Percentiles rank a stretch among this genome's conserved stretches.
Conservation (phyloP, 768 basidiomycete genomes). For the Suillus variegatus region DNA sequence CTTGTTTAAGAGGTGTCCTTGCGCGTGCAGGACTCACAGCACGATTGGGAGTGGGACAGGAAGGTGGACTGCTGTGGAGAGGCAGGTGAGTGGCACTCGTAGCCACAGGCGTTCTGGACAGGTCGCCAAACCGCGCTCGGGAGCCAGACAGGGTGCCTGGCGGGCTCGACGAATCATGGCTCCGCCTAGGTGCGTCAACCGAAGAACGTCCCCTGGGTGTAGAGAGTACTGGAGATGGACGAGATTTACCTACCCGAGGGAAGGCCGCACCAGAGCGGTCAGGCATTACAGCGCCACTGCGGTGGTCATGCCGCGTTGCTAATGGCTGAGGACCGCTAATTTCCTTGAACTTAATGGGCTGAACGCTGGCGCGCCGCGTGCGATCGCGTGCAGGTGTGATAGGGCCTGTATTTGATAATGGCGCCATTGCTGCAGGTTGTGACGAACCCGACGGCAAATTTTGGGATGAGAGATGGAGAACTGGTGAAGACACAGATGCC, state of each 20-base stretch:
- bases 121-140: constrained; percentile 35
- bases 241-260: constrained; percentile 32
- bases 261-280: constrained; percentile 32
- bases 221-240: constrained; percentile 33
- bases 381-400: constrained; percentile 51
- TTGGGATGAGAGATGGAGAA: constrained; percentile 64
- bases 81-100: constrained; percentile 46
- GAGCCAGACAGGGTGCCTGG: constrained; percentile 45
- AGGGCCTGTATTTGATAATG: constrained; percentile 47
- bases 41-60: constrained; percentile 41
- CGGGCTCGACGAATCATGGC: constrained; percentile 43
- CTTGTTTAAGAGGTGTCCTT: constrained; percentile 42
- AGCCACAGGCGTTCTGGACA: constrained; percentile 36
- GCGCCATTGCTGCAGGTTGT: constrained; percentile 45
- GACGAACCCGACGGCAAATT: constrained; percentile 55
- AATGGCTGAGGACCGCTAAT: constrained; percentile 43
- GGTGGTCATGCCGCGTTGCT: constrained; percentile 33
- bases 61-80: constrained; percentile 34
- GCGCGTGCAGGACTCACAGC: constrained; percentile 44
- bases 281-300: constrained; percentile 22
- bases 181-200: constrained; percentile 37
- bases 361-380: constrained; percentile 41
- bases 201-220: constrained; percentile 30
- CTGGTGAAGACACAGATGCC: constrained; percentile 76
- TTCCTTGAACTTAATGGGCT: constrained; percentile 33